Conservation (phyloP, 2,329 filamentous ascomycete genomes). For the Talaromyces sp. region DNA sequence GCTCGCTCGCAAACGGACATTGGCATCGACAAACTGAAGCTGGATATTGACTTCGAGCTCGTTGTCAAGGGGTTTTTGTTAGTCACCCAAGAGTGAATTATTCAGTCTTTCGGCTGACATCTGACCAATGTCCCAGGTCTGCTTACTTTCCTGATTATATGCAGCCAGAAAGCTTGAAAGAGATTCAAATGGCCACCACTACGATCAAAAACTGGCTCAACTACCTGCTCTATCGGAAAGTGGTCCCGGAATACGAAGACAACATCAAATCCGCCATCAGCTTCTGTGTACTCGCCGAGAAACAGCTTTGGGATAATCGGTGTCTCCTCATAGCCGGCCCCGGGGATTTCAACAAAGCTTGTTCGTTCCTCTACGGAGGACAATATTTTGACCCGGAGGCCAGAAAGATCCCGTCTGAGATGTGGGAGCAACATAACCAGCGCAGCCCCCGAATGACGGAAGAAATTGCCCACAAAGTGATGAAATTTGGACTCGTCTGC, state of each 20-base stretch:
- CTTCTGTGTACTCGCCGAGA: slow-evolving; percentile 60
- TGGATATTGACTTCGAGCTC: slow-evolving; percentile 73
- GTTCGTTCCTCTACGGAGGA: slow-evolving; percentile 62
- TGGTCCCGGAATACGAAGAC: slow-evolving; percentile 71
- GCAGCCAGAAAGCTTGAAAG: slow-evolving; percentile 47
- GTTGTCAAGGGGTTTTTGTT: slow-evolving; percentile 75
- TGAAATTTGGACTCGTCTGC: slow-evolving; percentile 46
- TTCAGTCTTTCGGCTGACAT: not conserved
- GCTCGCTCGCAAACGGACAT: slow-evolving; percentile 50
- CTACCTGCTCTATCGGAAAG: slow-evolving; percentile 77
- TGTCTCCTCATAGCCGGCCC: slow-evolving; percentile 54
- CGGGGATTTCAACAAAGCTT: slow-evolving; percentile 74
- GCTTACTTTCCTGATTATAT: slow-evolving; percentile 52
- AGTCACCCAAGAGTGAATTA: slow-evolving; percentile 22
- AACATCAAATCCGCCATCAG: slow-evolving; percentile 61
- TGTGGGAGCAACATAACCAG: slow-evolving; percentile 34
- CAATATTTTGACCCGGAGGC: slow-evolving; percentile 37
- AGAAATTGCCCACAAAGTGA: slow-evolving; percentile 43
- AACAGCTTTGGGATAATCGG: slow-evolving; percentile 59
- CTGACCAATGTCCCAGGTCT: slow-evolving; percentile 38
- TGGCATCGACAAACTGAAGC: slow-evolving; percentile 54
- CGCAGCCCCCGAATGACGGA: slow-evolving; percentile 35
- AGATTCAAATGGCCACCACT: slow-evolving; percentile 56
- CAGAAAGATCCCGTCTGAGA: slow-evolving; percentile 10
- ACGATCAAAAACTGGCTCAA: slow-evolving; percentile 82